Base-by-base conservation (phyloP, 306 rosid genomes). In the Oxytropis ochrocephala region DNA sequence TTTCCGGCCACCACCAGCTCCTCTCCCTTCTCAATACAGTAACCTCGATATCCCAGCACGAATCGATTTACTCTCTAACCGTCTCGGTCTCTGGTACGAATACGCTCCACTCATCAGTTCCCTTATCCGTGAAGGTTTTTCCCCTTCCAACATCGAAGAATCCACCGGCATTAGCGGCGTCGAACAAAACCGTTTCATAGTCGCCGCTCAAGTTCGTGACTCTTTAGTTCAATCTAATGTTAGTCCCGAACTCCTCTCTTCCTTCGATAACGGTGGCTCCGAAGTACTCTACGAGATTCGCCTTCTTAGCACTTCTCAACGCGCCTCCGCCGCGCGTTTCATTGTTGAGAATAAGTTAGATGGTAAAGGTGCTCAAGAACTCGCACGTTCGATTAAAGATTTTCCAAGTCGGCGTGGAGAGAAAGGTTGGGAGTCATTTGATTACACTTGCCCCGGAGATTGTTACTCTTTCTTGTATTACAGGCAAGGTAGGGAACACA, bases 41-140 rank as follows among this genome's bases (percentile, higher is more conserved):
- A 65, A 79, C 43, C 96, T 94, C 11, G 98, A 94, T 77, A 8
- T 69, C 66, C 27, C 50, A 0, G 44, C 58, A n/a, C 87, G 80
- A 36, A 75, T 94, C 53, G 87, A 88, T 0, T 68, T 88, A 47
- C 96, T 94, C 27, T 7, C 85, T 27, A 81, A 87, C 62, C 97
- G 97, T 14, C 82, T 94, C 43, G 98, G 98, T 44, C 73, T 64
- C n/a, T 94, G 98, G 98, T 70, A 55, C 69, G 85, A 90, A 29
- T 90, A 78, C 76, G 97, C 98, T 7, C 92, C 96, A 0, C 76
- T 94, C 10, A 94, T 94, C 55, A 47, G 88, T 6, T 65, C 90
- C 66, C 75, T 94, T 5, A 7, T 80, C 47, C 89, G 81, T 6
- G 91, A 94, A 4, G 98, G 95, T 33, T 94, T 94, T 54, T 52